These are phyloP conservation scores for Chrysopogon serrulatus DNA, from an alignment of 176 grass and related monocot genomes.

Conservation along the genomic window DNA sequence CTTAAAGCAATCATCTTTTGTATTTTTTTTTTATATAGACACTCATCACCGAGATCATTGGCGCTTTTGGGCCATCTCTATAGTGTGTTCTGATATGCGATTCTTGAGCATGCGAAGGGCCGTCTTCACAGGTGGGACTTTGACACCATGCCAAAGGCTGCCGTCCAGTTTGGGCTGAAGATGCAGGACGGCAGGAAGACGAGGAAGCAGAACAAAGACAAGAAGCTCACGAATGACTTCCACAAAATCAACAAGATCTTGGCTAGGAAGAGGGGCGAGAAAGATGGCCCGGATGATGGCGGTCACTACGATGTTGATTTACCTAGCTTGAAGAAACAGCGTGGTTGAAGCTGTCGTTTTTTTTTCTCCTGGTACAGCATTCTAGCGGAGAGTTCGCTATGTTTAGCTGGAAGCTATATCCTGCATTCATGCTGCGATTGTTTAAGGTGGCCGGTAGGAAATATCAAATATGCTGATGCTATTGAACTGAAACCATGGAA, in stretches of 20 bases:
- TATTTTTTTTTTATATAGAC: too few relatives aligned
- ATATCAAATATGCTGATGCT: neutral
- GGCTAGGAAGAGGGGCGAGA: conserved; percentile 74
- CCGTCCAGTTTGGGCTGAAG: conserved; percentile 98
- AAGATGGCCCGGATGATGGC: conserved; percentile 42
- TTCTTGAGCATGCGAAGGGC: conserved; percentile 80
- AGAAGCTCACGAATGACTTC: conserved; percentile 90
- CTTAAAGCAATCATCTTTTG: too few relatives aligned
- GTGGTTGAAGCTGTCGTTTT: conserved; percentile 31
- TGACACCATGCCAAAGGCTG: conserved; percentile 95
- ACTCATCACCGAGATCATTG: too few relatives aligned
- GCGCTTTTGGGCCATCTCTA: too few relatives aligned
- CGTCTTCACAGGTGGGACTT: conserved; percentile 99
- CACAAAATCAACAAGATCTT: conserved; percentile 97
- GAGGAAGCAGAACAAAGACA: conserved; percentile 94
- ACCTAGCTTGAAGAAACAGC: conserved; percentile 70
- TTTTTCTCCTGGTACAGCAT: too few relatives aligned
- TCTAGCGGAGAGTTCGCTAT: neutral
- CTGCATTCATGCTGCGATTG: too few relatives aligned
- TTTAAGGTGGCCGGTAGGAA: neutral
- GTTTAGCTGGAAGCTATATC: neutral
- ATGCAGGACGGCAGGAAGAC: conserved; percentile 98
- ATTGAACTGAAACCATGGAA: neutral
- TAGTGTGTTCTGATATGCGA: too few relatives aligned
- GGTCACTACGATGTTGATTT: conserved; percentile 57